These are phyloP conservation scores for Triangularia verruculosa DNA, from an alignment of 2,329 filamentous ascomycete species.

Conservation along the genomic window DNA sequence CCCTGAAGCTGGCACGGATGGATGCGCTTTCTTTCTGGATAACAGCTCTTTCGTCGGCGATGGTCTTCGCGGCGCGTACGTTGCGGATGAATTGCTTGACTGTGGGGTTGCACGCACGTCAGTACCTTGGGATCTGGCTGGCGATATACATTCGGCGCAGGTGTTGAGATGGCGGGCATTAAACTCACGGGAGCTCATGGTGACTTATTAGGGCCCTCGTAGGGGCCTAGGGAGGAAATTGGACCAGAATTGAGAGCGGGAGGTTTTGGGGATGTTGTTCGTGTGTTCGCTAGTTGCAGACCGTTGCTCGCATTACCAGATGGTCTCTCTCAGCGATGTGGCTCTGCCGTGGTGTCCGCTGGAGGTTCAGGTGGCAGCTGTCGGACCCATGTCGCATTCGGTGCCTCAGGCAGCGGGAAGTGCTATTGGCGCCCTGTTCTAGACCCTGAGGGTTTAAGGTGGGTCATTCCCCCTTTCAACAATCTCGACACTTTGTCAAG, in stretches of 20 bases:
- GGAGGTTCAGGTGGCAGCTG: background rate
- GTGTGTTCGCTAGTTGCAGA: slow-evolving; percentile 12
- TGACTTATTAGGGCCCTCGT: slow-evolving; percentile 25
- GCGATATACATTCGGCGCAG: background rate
- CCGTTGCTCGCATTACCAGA: slow-evolving; percentile 15
- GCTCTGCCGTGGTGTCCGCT: slow-evolving; percentile 10
- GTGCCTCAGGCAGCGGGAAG: background rate
- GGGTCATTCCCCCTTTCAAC: background rate
- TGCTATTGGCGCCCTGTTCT: background rate
- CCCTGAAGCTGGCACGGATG: slow-evolving; percentile 94
- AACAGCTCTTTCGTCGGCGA: slow-evolving; percentile 96
- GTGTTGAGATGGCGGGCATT: background rate
- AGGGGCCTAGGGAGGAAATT: slow-evolving; percentile 23
- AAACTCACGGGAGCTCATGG: slow-evolving; percentile 30
- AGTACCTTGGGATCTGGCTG: slow-evolving; percentile 7
- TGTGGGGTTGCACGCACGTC: slow-evolving; percentile 39
- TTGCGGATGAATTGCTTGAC: slow-evolving; percentile 99
- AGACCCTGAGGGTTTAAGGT: background rate
- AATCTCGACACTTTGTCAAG: background rate
- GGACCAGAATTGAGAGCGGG: slow-evolving; percentile 17
- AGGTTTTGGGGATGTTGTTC: slow-evolving; percentile 6
- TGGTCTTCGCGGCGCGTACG: slow-evolving; percentile 96
- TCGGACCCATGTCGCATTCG: background rate
- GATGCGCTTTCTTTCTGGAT: slow-evolving; percentile 99
- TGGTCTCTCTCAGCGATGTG: slow-evolving; percentile 17